Conservation (phyloP, 331 rosid genomes). For the Prunus yedoensis region DNA sequence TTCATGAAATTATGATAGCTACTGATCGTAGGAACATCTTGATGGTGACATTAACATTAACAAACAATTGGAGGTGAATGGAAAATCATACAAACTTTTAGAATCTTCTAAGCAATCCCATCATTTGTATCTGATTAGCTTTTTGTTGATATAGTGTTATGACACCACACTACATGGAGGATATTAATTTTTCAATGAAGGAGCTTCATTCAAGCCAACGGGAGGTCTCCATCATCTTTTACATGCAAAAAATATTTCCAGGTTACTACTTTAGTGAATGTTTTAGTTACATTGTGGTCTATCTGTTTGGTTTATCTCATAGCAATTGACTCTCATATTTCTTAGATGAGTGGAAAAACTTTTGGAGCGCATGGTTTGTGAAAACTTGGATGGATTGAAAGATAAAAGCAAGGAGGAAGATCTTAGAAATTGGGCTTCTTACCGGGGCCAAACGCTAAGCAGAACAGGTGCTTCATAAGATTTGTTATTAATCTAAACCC, state of each 20-base stretch:
- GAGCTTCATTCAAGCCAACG: constrained; percentile 85
- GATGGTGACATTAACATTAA: background rate
- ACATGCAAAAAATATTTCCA: constrained; percentile 95
- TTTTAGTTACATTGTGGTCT: constrained; percentile 6
- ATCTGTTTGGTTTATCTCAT: constrained; percentile 23
- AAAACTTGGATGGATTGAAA: constrained; percentile 42
- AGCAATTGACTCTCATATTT: constrained; percentile 3
- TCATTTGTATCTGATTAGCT: constrained; percentile 22
- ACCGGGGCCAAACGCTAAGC: constrained; percentile 85
- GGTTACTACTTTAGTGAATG: constrained; percentile 41
- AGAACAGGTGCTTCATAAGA: constrained; percentile 69
- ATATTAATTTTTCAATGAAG: constrained; percentile 73
- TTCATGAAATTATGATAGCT: no score
- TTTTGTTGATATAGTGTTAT: constrained; percentile 61
- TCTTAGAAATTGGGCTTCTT: constrained; percentile 88
- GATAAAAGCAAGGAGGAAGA: constrained; percentile 56
- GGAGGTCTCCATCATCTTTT: constrained; percentile 83
- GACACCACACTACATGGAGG: constrained; percentile 86
- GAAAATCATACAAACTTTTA: background rate
- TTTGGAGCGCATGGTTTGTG: constrained; percentile 78
- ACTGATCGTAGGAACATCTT: background rate
- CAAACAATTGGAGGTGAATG: background rate
- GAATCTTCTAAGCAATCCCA: background rate
- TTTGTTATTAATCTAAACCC: constrained; percentile 17
- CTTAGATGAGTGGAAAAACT: constrained; percentile 81